phyloP scores from a whole-genome alignment of 2,329 filamentous ascomycete genomes.

The Tolypocladium paradoxum region DNA sequence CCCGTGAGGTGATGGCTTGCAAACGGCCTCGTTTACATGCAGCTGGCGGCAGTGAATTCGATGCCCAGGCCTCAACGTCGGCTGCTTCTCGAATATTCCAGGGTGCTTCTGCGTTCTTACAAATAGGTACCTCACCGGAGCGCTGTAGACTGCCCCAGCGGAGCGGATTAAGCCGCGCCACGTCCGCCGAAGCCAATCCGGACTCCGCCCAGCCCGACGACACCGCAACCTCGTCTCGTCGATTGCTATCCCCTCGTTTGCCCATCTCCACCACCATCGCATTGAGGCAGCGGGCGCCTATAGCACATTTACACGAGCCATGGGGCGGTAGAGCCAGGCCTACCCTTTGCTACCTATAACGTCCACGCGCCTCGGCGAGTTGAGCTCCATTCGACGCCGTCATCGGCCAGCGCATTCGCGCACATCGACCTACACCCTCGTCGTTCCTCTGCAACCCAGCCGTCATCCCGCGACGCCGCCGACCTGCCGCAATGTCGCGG shows the following conservation, averaged over 20 bases:
- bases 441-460: background rate
- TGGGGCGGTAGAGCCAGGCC: background rate
- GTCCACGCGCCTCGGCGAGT: background rate
- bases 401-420: background rate
- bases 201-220: background rate
- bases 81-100: background rate
- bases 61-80: no score
- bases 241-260: background rate
- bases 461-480: background rate
- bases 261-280: background rate
- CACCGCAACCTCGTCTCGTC: background rate
- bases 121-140: background rate
- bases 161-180: background rate
- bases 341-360: background rate
- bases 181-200: background rate
- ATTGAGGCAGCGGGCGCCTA: background rate
- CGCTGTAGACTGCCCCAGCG: background rate
- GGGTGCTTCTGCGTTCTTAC: background rate
- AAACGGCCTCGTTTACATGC: no score
- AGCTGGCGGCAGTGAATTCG: no score
- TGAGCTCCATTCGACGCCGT: background rate
- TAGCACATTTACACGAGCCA: background rate
- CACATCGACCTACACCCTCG: no score
- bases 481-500: slow-evolving; percentile 16
- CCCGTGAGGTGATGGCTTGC: no score